Base-by-base conservation (phyloP, 2,329 filamentous ascomycete species). In the Exophiala viscosa region DNA sequence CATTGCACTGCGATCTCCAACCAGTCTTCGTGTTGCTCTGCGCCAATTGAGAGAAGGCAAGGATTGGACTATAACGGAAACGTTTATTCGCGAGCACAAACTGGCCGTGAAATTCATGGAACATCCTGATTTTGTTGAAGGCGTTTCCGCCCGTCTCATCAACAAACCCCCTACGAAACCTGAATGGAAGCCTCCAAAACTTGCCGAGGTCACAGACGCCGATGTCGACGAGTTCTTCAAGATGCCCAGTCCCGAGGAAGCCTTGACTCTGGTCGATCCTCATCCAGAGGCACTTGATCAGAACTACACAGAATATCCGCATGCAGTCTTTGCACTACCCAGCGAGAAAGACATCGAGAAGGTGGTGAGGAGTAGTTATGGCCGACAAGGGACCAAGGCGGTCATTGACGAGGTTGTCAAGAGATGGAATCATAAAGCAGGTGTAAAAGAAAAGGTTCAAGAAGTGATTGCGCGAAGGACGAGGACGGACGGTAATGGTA, bases 41-140 rank as follows among this genome's bases (percentile, higher is more conserved):
- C 80, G 83, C 61, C 89, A 95, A 74, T 87, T 97, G 82, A 86
- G 84, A 60, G 71, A 87, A 44, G 90, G 88, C 55, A 73, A 75
- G 61, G 67, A 76, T 32, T 97, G 93, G 93, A 78, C 79, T 59
- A 96, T 99, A 64, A 75, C 80, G 13, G 81, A 96, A 71, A 85
- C 92, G 1, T 99, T 97, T 78, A 77, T 85, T 66, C 84, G 84
- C 58, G 93, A 99, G 75, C 82, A 93, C 71, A 80, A 86, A 66
- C 90, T 99, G 54, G 90, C 92, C 1, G 76, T 80, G 53, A 82
- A 84, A 59, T 97, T 99, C 76, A 97, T 99, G 92, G 78, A 79
- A 51, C 86, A 93, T 68, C 87, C 83, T 3, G 93, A 99, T 71
- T 99, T 99, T 66, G 84, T 84, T 39, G 89, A 95, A 72, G 93